Conservation (phyloP, 2,329 filamentous ascomycete species). For the Pezicula carpinea region DNA sequence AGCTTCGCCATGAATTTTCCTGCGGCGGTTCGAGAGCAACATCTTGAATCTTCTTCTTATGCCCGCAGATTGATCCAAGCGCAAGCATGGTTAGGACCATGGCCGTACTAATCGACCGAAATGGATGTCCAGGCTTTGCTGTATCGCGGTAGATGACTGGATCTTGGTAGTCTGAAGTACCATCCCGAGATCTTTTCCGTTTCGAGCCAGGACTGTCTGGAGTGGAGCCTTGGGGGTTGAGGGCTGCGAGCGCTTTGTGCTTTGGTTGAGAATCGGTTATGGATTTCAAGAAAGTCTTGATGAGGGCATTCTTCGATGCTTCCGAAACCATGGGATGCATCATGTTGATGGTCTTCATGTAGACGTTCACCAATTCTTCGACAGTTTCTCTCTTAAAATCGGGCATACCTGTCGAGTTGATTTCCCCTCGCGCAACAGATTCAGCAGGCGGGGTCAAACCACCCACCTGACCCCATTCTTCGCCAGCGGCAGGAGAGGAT, state of each 20-base stretch:
- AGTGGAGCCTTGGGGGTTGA: slow-evolving; percentile 9
- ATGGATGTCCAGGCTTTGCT: slow-evolving; percentile 44
- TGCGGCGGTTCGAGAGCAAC: slow-evolving; percentile 40
- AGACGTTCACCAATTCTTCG: slow-evolving; percentile 49
- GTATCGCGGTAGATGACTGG: slow-evolving; percentile 14
- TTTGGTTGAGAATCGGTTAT: slow-evolving; percentile 23
- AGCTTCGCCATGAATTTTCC: slow-evolving; percentile 14
- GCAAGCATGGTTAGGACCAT: slow-evolving; percentile 80
- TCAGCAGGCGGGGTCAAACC: slow-evolving; percentile 25
- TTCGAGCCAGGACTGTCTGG: slow-evolving; percentile 29
- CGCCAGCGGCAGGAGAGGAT: slow-evolving; percentile 49
- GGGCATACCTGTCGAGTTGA: slow-evolving; percentile 41
- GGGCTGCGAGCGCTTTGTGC: slow-evolving; percentile 17
- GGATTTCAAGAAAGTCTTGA: slow-evolving; percentile 25
- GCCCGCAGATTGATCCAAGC: slow-evolving; percentile 74
- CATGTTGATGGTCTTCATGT: slow-evolving; percentile 56
- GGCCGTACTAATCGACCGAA: slow-evolving; percentile 71
- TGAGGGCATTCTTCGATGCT: slow-evolving; percentile 38
- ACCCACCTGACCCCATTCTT: slow-evolving; percentile 55
- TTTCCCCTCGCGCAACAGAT: slow-evolving; percentile 18
- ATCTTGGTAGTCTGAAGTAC: slow-evolving; percentile 19
- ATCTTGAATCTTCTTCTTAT: slow-evolving; percentile 51
- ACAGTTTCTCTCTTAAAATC: slow-evolving; percentile 50
- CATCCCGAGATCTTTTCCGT: slow-evolving; percentile 24
- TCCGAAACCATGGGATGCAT: slow-evolving; percentile 60